Evolutionary conservation across 495 filamentous ascomycete genomes (phyloP).

Genomic region (Aspergillus nidulans): DNA sequence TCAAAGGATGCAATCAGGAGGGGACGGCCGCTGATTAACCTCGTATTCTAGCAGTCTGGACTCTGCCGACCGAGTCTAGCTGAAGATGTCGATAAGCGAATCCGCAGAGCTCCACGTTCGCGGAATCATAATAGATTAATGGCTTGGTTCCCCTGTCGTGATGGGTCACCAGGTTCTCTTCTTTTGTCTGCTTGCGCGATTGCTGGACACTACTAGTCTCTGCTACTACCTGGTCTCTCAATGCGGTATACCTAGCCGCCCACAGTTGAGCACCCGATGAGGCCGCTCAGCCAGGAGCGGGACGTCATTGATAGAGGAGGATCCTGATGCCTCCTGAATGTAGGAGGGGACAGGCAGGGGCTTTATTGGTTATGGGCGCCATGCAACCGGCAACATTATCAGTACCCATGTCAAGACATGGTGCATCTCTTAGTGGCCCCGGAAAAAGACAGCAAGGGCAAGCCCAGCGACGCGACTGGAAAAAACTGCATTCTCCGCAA

Average conservation of each 20-base stretch:
- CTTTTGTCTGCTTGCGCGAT: neutral
- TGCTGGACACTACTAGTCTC: neutral
- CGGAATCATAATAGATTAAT: conserved; percentile 8
- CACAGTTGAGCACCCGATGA: neutral
- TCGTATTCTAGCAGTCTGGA: conserved; percentile 10
- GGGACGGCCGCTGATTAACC: neutral
- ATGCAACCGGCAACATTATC: neutral
- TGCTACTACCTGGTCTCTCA: no score
- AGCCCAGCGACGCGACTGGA: neutral
- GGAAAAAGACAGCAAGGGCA: neutral
- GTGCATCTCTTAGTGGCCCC: conserved; percentile 1
- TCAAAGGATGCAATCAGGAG: neutral
- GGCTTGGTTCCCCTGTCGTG: neutral
- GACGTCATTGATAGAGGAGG: neutral
- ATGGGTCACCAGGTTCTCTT: neutral
- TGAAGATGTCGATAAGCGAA: neutral
- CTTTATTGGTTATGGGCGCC: neutral
- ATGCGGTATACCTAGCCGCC: neutral
- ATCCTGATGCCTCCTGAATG: neutral
- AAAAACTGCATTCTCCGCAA: neutral
- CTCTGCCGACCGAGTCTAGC: neutral
- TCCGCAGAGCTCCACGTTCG: conserved; percentile 3
- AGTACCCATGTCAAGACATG: neutral
- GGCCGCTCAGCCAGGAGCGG: neutral
- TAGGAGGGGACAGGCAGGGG: neutral